A percentile compares a stretch with the other conserved stretches of the same genome.
Conservation (phyloP, 2,329 filamentous ascomycete species). For the Penicillium sp. region DNA sequence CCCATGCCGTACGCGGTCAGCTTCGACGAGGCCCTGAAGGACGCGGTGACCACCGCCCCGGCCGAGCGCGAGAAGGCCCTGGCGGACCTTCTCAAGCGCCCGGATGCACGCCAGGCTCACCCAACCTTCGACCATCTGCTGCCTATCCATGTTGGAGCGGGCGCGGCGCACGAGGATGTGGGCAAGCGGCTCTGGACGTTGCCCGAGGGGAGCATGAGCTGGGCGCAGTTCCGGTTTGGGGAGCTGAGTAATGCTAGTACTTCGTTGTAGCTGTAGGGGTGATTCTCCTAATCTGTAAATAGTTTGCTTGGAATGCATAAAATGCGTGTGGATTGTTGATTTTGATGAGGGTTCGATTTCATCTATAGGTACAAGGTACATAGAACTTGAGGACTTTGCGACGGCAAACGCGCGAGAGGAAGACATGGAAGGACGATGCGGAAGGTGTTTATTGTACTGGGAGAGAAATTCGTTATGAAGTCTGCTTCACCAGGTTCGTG, state of each 20-base stretch:
- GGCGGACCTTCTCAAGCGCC: conserved; percentile 50
- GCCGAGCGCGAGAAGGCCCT: conserved; percentile 49
- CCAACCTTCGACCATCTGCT: conserved; percentile 66
- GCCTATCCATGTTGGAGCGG: conserved; percentile 61
- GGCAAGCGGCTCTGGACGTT: conserved; percentile 53
- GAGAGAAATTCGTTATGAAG: conserved; percentile 33
- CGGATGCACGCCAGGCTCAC: conserved; percentile 62
- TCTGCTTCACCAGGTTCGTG: conserved; percentile 61
- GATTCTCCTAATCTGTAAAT: neutral
- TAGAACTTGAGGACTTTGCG: conserved; percentile 23
- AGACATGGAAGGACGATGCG: conserved; percentile 24
- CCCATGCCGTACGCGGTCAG: conserved; percentile 60
- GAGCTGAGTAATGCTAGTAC: conserved; percentile 29
- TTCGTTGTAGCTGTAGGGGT: conserved; percentile 21
- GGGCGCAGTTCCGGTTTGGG: conserved; percentile 59
- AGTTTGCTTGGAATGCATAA: neutral
- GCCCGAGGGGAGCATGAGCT: conserved; percentile 55
- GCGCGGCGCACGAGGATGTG: conserved; percentile 54
- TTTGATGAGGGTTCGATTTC: conserved; percentile 29
- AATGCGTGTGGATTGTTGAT: conserved; percentile 3
- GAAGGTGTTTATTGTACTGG: conserved; percentile 1
- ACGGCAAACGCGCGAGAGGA: conserved; percentile 28
- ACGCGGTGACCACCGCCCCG: conserved; percentile 57
- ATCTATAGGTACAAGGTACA: conserved; percentile 48
- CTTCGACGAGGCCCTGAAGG: conserved; percentile 69